Conservation (phyloP, 257 asterid genomes). For the Solanum pimpinellifolium region DNA sequence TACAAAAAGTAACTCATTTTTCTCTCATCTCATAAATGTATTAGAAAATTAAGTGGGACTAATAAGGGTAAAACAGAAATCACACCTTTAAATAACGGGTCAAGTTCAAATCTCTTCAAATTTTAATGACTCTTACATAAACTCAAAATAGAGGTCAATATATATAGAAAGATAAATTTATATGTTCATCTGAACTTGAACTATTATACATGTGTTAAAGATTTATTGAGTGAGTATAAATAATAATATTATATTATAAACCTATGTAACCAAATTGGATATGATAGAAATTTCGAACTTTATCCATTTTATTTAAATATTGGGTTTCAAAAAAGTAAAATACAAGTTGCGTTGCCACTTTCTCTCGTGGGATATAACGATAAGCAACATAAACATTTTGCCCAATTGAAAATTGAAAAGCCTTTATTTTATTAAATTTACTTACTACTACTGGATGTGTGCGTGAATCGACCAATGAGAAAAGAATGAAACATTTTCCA, state of each 20-base stretch:
- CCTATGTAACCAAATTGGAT: not conserved
- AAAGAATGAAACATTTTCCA: not conserved
- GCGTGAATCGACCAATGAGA: conserved; percentile 4
- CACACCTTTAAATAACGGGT: not conserved
- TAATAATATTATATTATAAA: not conserved
- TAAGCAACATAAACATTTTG: not conserved
- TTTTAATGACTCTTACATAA: not conserved
- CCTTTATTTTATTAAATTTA: not conserved
- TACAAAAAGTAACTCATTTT: no score
- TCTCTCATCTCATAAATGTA: no score
- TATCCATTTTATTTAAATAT: not conserved
- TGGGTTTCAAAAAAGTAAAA: not conserved
- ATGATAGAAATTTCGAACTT: not conserved
- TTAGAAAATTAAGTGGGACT: no score
- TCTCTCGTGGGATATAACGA: not conserved
- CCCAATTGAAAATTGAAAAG: not conserved
- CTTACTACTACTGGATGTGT: no score
- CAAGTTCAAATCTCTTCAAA: not conserved
- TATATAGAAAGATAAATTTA: not conserved
- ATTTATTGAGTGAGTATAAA: not conserved
- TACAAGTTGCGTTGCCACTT: not conserved
- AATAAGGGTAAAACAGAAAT: no score
- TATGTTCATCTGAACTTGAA: not conserved
- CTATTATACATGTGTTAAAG: not conserved
- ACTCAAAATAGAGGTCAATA: not conserved